Conservation (phyloP, 352 stramenopile species). For the Pythium dissimile region DNA sequence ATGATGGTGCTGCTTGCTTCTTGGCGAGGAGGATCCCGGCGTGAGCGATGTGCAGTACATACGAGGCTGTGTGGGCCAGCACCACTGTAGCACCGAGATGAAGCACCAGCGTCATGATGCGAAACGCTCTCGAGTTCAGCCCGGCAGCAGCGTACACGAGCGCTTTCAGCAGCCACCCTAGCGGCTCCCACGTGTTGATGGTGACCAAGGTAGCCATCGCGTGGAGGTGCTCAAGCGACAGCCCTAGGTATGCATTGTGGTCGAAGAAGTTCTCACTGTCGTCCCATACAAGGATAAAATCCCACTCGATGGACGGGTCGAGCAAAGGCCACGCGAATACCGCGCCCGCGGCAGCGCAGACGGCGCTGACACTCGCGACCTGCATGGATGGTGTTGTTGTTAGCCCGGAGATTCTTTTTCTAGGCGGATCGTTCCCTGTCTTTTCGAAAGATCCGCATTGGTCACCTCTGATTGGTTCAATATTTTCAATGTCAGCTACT, state of each 20-base stretch:
- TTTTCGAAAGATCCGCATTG: conserved; percentile 16
- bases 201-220: conserved; percentile 46
- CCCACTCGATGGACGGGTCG: conserved; percentile 27
- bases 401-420: too few species aligned
- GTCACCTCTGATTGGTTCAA: conserved; percentile 10
- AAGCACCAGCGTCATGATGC: conserved; percentile 37
- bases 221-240: conserved; percentile 31
- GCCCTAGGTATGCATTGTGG: conserved; percentile 42
- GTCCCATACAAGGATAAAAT: conserved; percentile 53
- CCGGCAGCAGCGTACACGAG: conserved; percentile 30
- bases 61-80: conserved; percentile 24
- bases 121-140: conserved; percentile 36
- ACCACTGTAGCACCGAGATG: conserved; percentile 31
- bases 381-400: too few species aligned
- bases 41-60: conserved; percentile 25
- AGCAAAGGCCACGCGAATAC: conserved; percentile 19
- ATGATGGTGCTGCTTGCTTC: not conserved
- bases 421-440: too few species aligned
- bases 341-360: not conserved
- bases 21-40: conserved; percentile 2
- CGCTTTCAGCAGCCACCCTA: conserved; percentile 65
- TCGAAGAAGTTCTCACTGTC: conserved; percentile 56
- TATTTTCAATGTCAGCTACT: not conserved
- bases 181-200: conserved; percentile 69
- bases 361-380: not conserved